Evolutionary conservation across 208 protist genomes (phyloP).

Genomic region (Leishmania major): DNA sequence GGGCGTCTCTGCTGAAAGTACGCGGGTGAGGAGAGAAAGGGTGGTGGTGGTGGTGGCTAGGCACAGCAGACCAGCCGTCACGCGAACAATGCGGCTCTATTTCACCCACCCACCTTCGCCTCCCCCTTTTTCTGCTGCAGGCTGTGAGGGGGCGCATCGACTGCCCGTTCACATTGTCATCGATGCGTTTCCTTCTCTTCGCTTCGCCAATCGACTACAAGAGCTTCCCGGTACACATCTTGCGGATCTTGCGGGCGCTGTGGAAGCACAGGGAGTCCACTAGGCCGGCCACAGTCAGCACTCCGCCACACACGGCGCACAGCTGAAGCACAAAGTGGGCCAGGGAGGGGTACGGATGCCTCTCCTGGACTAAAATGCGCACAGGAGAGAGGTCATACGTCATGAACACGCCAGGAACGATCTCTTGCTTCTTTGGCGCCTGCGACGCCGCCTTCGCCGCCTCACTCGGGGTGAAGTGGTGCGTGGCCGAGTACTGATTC

Average conservation of each 20-base stretch:
- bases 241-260: constrained; percentile 34
- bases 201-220: constrained; percentile 24
- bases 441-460: constrained; percentile 1
- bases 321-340: constrained; percentile 71
- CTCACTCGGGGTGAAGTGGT: constrained; percentile 61
- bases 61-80: neutral
- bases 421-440: neutral
- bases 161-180: neutral
- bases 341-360: constrained; percentile 59
- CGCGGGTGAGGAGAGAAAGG: neutral
- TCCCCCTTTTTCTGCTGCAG: neutral
- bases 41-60: neutral
- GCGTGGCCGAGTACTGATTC: constrained; percentile 92
- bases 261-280: constrained; percentile 67
- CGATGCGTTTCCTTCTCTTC: neutral
- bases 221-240: constrained; percentile 56
- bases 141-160: neutral
- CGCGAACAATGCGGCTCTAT: neutral
- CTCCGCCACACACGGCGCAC: constrained; percentile 67
- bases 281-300: constrained; percentile 65
- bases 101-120: neutral
- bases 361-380: constrained; percentile 52
- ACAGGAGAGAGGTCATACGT: constrained; percentile 91
- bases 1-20: neutral
- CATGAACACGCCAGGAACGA: constrained; percentile 85